Evolutionary conservation across 129 eudicot species (phyloP).

Genomic region (Sambucus nigra): DNA sequence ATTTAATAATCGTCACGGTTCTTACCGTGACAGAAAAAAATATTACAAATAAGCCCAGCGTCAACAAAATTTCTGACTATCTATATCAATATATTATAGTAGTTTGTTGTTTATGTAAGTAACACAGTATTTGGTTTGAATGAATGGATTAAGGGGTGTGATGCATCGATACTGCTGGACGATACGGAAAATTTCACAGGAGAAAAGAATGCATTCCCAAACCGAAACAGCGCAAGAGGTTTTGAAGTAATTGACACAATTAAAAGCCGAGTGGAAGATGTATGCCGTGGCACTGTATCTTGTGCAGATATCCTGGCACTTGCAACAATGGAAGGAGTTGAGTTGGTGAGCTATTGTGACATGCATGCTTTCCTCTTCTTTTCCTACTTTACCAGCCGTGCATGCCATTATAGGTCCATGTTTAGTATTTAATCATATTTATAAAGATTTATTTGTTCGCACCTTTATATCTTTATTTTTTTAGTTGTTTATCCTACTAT

Average conservation of each 20-base stretch:
- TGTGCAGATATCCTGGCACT: conserved; percentile 50
- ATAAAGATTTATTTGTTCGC: too few species aligned
- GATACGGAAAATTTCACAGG: conserved; percentile 30
- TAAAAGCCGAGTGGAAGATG: conserved; percentile 27
- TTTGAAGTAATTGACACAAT: conserved; percentile 41
- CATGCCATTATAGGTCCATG: not conserved
- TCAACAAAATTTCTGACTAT: too few species aligned
- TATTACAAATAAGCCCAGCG: too few species aligned
- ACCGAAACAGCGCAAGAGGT: conserved; percentile 37
- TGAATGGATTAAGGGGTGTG: conserved; percentile 54
- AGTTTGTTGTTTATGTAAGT: too few species aligned
- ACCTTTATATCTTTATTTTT: too few species aligned
- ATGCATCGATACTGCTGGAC: conserved; percentile 36
- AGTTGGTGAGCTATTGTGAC: conserved; percentile 11
- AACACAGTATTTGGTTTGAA: too few species aligned
- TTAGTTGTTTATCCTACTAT: too few species aligned
- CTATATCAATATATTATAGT: too few species aligned
- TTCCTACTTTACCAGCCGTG: not conserved
- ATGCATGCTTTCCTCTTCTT: too few species aligned
- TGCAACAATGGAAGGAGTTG: conserved; percentile 34
- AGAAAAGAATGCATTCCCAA: conserved; percentile 35
- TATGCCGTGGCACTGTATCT: conserved; percentile 32
- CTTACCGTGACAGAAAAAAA: too few species aligned
- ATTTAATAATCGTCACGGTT: too few species aligned
- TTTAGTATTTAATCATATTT: too few species aligned